These are phyloP conservation scores for Golubevia pallescens DNA, from an alignment of 1,284 basidiomycete species.

Conservation along the genomic window DNA sequence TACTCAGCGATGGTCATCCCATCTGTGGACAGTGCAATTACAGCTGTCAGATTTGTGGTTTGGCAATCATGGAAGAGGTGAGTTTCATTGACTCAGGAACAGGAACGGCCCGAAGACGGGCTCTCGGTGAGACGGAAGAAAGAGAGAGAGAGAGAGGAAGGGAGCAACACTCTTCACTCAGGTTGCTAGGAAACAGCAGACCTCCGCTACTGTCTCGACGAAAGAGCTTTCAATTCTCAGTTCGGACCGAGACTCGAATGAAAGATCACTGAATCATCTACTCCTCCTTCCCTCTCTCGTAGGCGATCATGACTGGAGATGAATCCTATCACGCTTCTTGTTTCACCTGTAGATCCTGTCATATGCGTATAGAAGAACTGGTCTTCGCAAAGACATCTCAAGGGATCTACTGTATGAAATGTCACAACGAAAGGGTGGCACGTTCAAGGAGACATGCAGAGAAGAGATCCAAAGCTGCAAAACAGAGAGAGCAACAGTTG, in stretches of 20 bases:
- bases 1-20: constrained; percentile 94
- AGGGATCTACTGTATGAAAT: constrained; percentile 95
- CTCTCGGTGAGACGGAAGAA: too few species aligned
- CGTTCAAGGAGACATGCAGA: constrained; percentile 87
- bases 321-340: constrained; percentile 98
- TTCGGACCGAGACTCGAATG: too few species aligned
- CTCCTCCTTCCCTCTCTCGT: background rate
- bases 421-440: constrained; percentile 95
- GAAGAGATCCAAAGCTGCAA: constrained; percentile 65
- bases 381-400: constrained; percentile 98
- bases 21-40: constrained; percentile 97
- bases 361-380: constrained; percentile 91
- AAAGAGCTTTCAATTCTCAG: too few species aligned
- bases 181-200: too few species aligned
- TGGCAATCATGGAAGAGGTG: constrained; percentile 36
- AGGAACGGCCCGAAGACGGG: too few species aligned
- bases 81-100: background rate
- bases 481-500: constrained; percentile 3
- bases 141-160: too few species aligned
- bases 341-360: constrained; percentile 96
- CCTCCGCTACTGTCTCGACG: too few species aligned
- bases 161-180: too few species aligned
- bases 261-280: too few species aligned
- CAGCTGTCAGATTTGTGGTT: constrained; percentile 66
- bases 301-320: constrained; percentile 72